Percentiles rank a stretch among this genome's conserved stretches.
These are phyloP conservation scores for Kregervanrija pseudodelftensis DNA, from an alignment of 805 yeast genomes.

Conservation along the genomic window DNA sequence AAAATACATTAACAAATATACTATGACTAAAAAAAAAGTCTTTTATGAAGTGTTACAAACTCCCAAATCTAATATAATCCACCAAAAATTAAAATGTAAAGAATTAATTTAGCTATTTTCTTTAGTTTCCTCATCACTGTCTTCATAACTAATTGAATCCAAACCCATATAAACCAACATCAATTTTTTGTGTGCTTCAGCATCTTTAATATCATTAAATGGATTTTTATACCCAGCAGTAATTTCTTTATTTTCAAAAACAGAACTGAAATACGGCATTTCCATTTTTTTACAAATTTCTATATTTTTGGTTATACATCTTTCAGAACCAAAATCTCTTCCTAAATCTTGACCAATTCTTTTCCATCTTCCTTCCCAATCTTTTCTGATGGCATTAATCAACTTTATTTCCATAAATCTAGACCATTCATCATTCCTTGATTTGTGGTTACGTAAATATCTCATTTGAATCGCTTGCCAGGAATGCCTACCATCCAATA, in stretches of 20 bases:
- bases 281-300: constrained; percentile 28
- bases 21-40: too few relatives aligned
- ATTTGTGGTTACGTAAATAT: constrained; percentile 33
- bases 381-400: constrained; percentile 26
- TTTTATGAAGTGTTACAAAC: too few relatives aligned
- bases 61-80: too few relatives aligned
- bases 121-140: constrained; percentile 17
- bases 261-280: constrained; percentile 16
- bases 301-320: constrained; percentile 25
- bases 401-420: constrained; percentile 28
- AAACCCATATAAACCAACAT: constrained; percentile 32
- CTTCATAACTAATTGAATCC: constrained; percentile 29
- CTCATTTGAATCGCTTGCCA: constrained; percentile 45
- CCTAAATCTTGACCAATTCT: constrained; percentile 29
- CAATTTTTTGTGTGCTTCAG: constrained; percentile 27
- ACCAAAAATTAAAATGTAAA: too few relatives aligned
- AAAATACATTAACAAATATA: too few relatives aligned
- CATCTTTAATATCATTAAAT: constrained; percentile 24
- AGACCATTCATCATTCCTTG: constrained; percentile 30
- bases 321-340: constrained; percentile 22
- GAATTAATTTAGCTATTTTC: too few relatives aligned
- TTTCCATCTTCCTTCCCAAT: constrained; percentile 36
- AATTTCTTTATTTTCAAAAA: constrained; percentile 25
- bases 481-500: constrained; percentile 27
- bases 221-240: constrained; percentile 19